Evolutionary conservation across 495 filamentous ascomycete genomes (phyloP).

Genomic region (Rostrohypoxylon terebratum): DNA sequence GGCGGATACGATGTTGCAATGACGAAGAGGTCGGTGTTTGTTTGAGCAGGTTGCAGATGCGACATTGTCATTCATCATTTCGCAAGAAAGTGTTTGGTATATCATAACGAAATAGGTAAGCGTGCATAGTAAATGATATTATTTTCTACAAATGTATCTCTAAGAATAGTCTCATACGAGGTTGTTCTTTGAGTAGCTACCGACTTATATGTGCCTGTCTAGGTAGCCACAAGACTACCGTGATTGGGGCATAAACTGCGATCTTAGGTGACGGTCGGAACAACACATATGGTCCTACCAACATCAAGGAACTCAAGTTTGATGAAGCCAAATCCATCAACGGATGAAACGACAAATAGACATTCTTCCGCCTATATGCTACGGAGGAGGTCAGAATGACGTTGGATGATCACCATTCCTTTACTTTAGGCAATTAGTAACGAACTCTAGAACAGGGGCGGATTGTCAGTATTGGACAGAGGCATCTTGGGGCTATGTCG

Average conservation of each 20-base stretch:
- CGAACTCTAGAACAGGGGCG: background rate
- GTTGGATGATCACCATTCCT: slow-evolving; percentile 17
- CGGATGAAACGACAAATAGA: background rate
- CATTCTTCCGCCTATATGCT: background rate
- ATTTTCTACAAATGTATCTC: background rate
- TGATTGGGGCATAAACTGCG: background rate
- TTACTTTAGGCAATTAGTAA: slow-evolving; percentile 36
- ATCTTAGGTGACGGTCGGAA: background rate
- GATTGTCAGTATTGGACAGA: slow-evolving; percentile 5
- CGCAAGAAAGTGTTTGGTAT: background rate
- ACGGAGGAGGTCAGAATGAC: slow-evolving; percentile 21
- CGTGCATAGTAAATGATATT: background rate
- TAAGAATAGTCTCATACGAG: background rate
- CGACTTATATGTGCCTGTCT: background rate
- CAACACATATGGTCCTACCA: background rate
- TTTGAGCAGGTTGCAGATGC: slow-evolving; percentile 15
- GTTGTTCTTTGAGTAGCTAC: no score
- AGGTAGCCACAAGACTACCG: no score
- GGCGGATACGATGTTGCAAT: slow-evolving; percentile 17
- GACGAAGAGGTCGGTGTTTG: background rate
- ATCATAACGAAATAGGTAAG: background rate
- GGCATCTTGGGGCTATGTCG: background rate
- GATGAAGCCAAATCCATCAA: slow-evolving; percentile 1
- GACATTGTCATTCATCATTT: slow-evolving; percentile 12
- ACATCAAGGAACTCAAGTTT: background rate